A percentile compares a stretch with the other conserved stretches of the same genome.
Evolutionary conservation across 208 protist genomes (phyloP).

Genomic region (Crithidia fasciculata): DNA sequence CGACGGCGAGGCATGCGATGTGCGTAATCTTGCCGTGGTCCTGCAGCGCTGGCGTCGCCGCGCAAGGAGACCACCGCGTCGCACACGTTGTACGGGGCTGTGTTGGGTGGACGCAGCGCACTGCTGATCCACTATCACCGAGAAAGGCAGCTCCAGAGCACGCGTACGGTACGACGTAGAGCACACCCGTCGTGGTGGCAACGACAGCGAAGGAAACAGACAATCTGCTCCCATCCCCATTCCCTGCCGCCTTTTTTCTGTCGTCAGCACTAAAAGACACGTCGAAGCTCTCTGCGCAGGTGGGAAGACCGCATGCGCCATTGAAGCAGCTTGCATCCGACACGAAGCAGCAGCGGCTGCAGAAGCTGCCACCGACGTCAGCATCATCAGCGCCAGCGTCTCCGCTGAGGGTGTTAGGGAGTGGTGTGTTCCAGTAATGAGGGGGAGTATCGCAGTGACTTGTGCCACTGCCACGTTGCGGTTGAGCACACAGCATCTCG

Average conservation of each 20-base stretch:
- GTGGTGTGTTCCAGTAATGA: slow-evolving; percentile 9
- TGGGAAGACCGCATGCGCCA: neutral
- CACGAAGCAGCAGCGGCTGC: no score
- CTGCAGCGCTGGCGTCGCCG: slow-evolving; percentile 6
- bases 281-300: slow-evolving; percentile 3
- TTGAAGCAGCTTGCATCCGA: no score
- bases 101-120: no score
- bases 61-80: neutral
- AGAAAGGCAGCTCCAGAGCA: neutral
- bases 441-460: neutral
- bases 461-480: neutral
- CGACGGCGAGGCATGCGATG: neutral
- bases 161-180: slow-evolving; percentile 19
- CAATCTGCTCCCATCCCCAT: neutral
- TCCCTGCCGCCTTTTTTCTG: neutral
- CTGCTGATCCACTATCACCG: no score
- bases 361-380: neutral
- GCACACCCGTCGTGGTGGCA: slow-evolving; percentile 17
- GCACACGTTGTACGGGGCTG: no score
- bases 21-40: slow-evolving; percentile 27
- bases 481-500: slow-evolving; percentile 14
- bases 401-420: neutral
- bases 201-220: slow-evolving; percentile 12
- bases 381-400: neutral
- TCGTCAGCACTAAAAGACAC: neutral